Conservation (phyloP, 768 basidiomycete genomes). For the Leccinum ochraceum region DNA sequence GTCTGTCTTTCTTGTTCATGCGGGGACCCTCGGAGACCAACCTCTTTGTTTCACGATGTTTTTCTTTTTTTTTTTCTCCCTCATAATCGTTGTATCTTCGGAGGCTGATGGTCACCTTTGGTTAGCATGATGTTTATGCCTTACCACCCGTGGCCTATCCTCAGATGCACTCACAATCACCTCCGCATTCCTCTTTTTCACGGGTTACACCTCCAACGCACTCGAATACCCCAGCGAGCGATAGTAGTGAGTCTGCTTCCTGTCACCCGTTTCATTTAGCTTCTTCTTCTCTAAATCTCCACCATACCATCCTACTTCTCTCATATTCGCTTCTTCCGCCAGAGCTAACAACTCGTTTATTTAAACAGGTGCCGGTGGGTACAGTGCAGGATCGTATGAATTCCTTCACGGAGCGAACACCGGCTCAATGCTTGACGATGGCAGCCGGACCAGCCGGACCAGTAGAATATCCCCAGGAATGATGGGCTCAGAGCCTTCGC, state of each 20-base stretch:
- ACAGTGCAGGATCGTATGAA: conserved; percentile 24
- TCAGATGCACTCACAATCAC: conserved; percentile 16
- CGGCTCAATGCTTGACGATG: conserved; percentile 23
- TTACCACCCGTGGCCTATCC: not conserved
- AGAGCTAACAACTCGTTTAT: not conserved
- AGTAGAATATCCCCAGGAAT: conserved; percentile 19
- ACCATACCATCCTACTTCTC: not conserved
- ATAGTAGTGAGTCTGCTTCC: conserved; percentile 25
- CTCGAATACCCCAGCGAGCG: conserved; percentile 28
- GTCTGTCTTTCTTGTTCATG: not conserved
- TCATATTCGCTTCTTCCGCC: not conserved
- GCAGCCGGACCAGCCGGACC: conserved; percentile 9
- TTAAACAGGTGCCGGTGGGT: conserved; percentile 18
- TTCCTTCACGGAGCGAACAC: conserved; percentile 24
- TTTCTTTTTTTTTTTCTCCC: not conserved
- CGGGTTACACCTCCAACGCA: conserved; percentile 27
- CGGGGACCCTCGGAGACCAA: not conserved
- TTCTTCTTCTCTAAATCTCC: not conserved
- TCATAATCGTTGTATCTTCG: not conserved
- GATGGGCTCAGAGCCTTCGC: conserved; percentile 15
- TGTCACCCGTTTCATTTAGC: not conserved
- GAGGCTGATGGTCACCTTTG: conserved; percentile 3
- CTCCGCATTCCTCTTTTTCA: conserved; percentile 22
- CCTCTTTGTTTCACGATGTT: not conserved
- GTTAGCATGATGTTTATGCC: conserved; percentile 19